Base-by-base conservation (phyloP, 768 basidiomycete species). In the Sarcodon aspratus region DNA sequence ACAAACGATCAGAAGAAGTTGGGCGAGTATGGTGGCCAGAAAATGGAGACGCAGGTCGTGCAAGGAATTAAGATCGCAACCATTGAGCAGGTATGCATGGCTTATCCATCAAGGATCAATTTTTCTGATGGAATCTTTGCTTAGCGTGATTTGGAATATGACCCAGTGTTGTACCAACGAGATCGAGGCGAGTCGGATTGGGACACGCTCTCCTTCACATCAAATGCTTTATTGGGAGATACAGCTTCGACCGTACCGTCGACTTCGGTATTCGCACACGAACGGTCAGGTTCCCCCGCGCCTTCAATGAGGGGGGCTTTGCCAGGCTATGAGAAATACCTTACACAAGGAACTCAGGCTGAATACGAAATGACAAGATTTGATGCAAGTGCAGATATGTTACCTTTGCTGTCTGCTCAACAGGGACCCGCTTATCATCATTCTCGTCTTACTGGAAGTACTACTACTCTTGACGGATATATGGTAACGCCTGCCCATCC, bases 131-230 rank as follows among this genome's bases (percentile, higher is more conserved):
- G 53, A 10, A 43, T 44, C 15, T 3, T 9, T 18, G 36, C 50
- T 1, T 49, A 83, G 75, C 69, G 67, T 54, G 85, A 92, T 52
- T 71, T 92, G 44, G 87, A 84, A 61, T 90, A 88, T 60, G 89
- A 91, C 57, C 86, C 84, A n/a, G 69, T 63, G 7, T 64, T 86
- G 15, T 92, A 91, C 57, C 75, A 73, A 55, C 79, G 86, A 12
- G 89, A 92, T 59, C 73, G 85, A 51, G 89, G 87, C 47, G 89
- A 95, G 62, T 60, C 82, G 44, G 90, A 94, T 57, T 95, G 88
- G 90, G 93, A 96, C 55, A 72, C 74, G 42, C 79, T 81, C 7
- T 91, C 88, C 0, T 70, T 91, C 54, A 73, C 80, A 6, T 81
- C 82, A 9, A 71, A 74, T 0, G 73, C 69, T 27, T 57, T 81